phyloP scores from a whole-genome alignment of 2,329 filamentous ascomycete genomes.

The Rosellinia necatrix region DNA sequence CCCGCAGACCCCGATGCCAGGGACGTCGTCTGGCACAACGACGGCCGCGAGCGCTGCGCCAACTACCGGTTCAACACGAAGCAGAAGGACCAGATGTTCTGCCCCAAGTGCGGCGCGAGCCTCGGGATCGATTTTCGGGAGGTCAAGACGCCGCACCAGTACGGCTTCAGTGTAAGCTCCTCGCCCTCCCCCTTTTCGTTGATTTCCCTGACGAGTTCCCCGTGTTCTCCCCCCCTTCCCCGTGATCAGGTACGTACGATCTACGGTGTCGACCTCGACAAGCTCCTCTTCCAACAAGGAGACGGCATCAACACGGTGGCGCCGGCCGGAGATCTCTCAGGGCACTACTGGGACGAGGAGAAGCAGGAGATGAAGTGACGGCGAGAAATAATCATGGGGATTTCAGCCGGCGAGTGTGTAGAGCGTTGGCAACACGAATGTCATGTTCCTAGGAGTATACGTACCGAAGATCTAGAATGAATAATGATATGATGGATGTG shows the following conservation, averaged over 20 bases:
- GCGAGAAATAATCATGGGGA: too few species aligned
- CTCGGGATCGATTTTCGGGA: conserved; percentile 53
- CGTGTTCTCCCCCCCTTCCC: neutral
- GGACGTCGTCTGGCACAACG: conserved; percentile 50
- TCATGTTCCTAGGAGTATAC: too few species aligned
- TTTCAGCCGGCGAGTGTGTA: too few species aligned
- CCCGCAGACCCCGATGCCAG: conserved; percentile 45
- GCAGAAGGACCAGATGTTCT: conserved; percentile 54
- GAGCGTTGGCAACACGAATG: too few species aligned
- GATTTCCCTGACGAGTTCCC: neutral
- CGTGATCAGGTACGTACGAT: conserved; percentile 46
- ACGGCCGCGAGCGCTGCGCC: conserved; percentile 42
- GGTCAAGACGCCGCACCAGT: conserved; percentile 36
- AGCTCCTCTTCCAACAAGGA: conserved; percentile 42
- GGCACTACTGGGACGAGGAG: conserved; percentile 41
- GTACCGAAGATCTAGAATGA: too few species aligned
- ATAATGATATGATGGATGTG: too few species aligned
- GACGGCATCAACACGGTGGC: conserved; percentile 44
- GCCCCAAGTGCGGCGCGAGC: conserved; percentile 51
- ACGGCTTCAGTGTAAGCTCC: conserved; percentile 51
- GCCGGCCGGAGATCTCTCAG: conserved; percentile 47
- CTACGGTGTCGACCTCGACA: conserved; percentile 47
- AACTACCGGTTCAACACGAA: conserved; percentile 54
- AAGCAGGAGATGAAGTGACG: conserved; percentile 36
- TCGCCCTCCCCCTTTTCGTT: neutral